Evolutionary conservation across 805 yeast genomes (phyloP).

Genomic region (Candida lessepsii): DNA sequence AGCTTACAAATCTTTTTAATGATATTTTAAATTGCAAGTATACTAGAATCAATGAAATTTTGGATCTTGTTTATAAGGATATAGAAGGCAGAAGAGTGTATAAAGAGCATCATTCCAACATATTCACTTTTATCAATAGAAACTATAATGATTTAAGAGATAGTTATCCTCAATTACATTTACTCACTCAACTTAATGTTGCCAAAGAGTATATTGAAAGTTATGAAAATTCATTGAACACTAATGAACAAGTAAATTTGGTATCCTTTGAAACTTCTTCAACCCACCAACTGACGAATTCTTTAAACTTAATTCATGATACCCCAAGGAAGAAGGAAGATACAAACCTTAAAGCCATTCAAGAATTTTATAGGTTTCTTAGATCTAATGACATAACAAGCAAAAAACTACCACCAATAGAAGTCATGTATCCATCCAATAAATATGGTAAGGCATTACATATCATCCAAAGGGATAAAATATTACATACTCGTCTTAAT

Average conservation of each 20-base stretch:
- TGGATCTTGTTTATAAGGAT: constrained; percentile 28
- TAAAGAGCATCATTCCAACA: constrained; percentile 19
- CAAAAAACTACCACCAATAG: constrained; percentile 28
- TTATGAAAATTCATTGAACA: constrained; percentile 17
- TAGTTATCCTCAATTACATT: constrained; percentile 37
- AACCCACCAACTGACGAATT: too few species aligned
- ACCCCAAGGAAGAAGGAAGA: not conserved
- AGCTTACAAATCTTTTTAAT: constrained; percentile 19
- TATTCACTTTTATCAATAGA: constrained; percentile 19
- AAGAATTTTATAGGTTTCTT: not conserved
- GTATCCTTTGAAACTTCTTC: too few species aligned
- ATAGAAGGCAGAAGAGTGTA: constrained; percentile 6
- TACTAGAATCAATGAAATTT: constrained; percentile 20
- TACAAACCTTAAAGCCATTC: not conserved
- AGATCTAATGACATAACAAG: constrained; percentile 16
- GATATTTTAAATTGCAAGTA: constrained; percentile 29
- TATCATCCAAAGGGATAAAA: constrained; percentile 24
- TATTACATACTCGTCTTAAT: constrained; percentile 24
- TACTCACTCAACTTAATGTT: constrained; percentile 13
- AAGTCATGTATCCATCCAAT: constrained; percentile 30
- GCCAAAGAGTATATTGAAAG: constrained; percentile 8
- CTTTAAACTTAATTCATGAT: too few species aligned
- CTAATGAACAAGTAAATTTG: not conserved
- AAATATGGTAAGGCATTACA: constrained; percentile 32
- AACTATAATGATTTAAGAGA: constrained; percentile 22